Base-by-base conservation (phyloP, 1,284 basidiomycete species). In the Malassezia vespertilionis region DNA sequence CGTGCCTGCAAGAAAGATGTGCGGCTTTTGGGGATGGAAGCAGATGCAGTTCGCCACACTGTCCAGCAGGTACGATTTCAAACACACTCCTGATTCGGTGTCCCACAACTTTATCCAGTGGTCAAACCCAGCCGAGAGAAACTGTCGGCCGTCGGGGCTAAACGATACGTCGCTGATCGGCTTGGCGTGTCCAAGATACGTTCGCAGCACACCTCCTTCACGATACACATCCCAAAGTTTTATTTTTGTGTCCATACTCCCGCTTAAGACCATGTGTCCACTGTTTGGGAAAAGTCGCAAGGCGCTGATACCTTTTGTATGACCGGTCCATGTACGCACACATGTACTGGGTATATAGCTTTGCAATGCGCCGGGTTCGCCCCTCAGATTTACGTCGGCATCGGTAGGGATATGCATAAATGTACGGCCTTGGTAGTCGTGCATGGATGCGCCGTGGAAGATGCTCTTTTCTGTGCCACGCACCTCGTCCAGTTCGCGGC, bases 171-270 rank as follows among this genome's bases (percentile, higher is more conserved):
- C 93, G 71, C 95, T 91, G 55, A 99, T 88, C 15, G 89, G 89
- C 68, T 95, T 90, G 44, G 82, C 80, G 71, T 99, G 93, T 10
- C 93, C 93, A 74, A 95, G 83, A 75, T 95, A 99, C 0, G 93
- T 97, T 27, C 93, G 81, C 44, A 97, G 74, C 69, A 90, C 96
- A 63, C 93, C 90, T 44, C 90, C 87, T 67, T 93, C 86, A 45
- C 87, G 86, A 67, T 99, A 97, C 2, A 96, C 80, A 66, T 97
- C 93, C 93, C 93, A 99, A 31, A 99, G 79, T 86, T 99, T 99
- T 75, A 99, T 86, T 72, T 95, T 91, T 8, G 88, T 95, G 72
- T 99, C 93, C 87, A 96, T 91, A 46, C 86, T 90, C 1, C 83
- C 89, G 65, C 85, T 90, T 50, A 97, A 79, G 54, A 97, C 71